A percentile compares a stretch with the other conserved stretches of the same genome.
phyloP scores from a whole-genome alignment of 2,329 filamentous ascomycete genomes.

The Aquanectria penicillioides region DNA sequence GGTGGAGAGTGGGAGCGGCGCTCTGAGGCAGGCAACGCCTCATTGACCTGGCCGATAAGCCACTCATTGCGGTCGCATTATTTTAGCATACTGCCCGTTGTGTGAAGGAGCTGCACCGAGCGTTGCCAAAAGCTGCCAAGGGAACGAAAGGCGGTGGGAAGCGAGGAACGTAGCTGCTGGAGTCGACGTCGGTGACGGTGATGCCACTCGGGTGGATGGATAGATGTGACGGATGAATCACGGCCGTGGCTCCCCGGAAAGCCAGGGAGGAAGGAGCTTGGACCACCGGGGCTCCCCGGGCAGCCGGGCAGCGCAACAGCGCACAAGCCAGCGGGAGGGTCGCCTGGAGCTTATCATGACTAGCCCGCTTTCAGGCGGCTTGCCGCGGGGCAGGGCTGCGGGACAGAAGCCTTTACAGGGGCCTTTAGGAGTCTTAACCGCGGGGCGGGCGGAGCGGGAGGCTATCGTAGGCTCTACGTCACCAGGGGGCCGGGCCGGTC shows the following conservation, averaged over 20 bases:
- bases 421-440: constrained; percentile 2
- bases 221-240: constrained; percentile 10
- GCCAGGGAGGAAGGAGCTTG: constrained; percentile 10
- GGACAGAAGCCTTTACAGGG: constrained; percentile 9
- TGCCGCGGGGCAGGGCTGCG: constrained; percentile 20
- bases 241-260: constrained; percentile 4
- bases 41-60: constrained; percentile 32
- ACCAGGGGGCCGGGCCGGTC: not conserved
- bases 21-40: constrained; percentile 32
- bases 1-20: constrained; percentile 13
- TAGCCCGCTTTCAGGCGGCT: constrained; percentile 29
- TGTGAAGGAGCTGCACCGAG: too few relatives aligned
- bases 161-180: too few relatives aligned
- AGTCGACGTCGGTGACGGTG: not conserved
- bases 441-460: constrained; percentile 16
- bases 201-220: constrained; percentile 8
- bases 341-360: constrained; percentile 8
- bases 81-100: constrained; percentile 14
- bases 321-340: not conserved
- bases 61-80: constrained; percentile 36
- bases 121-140: not conserved
- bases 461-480: constrained; percentile 25
- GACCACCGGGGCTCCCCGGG: constrained; percentile 16
- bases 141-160: not conserved
- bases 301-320: not conserved